Base-by-base conservation (phyloP, 805 yeast genomes). In the Wickerhamiella siamensis region DNA sequence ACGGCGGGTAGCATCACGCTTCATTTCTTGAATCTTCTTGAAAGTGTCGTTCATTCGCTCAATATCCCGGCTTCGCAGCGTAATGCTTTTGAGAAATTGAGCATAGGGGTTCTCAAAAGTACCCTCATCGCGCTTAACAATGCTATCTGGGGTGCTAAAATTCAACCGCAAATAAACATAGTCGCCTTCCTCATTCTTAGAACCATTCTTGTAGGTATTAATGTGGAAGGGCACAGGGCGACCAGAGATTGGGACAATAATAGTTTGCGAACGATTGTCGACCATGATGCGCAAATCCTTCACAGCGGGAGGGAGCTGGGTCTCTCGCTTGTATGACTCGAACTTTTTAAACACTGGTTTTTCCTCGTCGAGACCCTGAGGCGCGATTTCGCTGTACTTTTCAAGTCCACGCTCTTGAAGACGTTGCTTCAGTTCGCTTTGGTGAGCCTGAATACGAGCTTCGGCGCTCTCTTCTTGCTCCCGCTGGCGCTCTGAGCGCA, bases 191-290 rank as follows among this genome's bases (percentile, higher is more conserved):
- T 91, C 98, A 49, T 79, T 83, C 56, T 86, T 87, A 9, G 94
- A 81, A 39, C 95, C 97, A 57, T 83, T 87, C 56, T 87, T 88
- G 65, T 82, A 87, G 3, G 96, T 70, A 59, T 84, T 84, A 56
- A 88, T 86, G 60, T 88, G 98, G 69, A 91, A 88, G 19, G 98
- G 98, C 40, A 91, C 97, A 1, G 97, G 96, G 55, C 97, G 72
- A 48, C 98, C 98, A 54, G 79, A 74, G 44, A 88, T 80, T 40
- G 98, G 98, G 45, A 88, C 65, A 46, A 88, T 74, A 43, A 88
- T 80, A 1, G 96, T 82, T 62, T 87, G 95, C 44, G 81, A 73
- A 55, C 82, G 83, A 58, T 75, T 70, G 59, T 88, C 98, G 44
- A 91, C 86, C 58, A 80, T 87, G 46, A 88, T 76, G 56, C 77